phyloP scores from a whole-genome alignment of 495 filamentous ascomycete species.

The Pyrenula aspistea region DNA sequence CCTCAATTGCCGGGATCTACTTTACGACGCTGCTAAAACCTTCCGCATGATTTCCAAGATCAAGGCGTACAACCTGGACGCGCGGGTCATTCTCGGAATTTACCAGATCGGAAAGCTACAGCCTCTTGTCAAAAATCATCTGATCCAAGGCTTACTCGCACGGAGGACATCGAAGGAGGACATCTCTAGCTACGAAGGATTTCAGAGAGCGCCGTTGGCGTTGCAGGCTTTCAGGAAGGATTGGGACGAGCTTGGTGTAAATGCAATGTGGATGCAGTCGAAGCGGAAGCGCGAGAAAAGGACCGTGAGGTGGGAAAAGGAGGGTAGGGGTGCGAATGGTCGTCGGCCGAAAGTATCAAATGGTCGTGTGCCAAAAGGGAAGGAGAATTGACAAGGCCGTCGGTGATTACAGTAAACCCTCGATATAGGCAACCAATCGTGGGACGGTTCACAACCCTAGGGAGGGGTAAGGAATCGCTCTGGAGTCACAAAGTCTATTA shows the following conservation, averaged over 20 bases:
- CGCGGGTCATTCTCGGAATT: neutral
- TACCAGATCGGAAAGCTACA: neutral
- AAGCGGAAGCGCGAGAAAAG: neutral
- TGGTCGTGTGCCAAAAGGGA: too few species aligned
- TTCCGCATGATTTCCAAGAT: neutral
- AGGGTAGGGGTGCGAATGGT: too few species aligned
- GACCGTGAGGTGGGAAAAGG: too few species aligned
- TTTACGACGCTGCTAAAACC: neutral
- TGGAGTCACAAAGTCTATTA: too few species aligned
- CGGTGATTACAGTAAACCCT: too few species aligned
- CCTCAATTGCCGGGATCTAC: neutral
- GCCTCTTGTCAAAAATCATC: neutral
- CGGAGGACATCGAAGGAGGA: neutral
- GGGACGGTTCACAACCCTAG: too few species aligned
- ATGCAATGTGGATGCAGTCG: neutral
- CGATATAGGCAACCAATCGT: too few species aligned
- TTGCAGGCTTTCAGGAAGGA: neutral
- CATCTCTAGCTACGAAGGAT: neutral
- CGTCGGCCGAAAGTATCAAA: too few species aligned
- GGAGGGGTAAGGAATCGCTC: too few species aligned
- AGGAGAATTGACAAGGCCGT: too few species aligned
- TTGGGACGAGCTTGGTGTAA: neutral
- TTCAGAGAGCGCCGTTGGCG: neutral
- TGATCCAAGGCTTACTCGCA: neutral
- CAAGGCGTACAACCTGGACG: neutral